A percentile compares a stretch with the other conserved stretches of the same genome.
Evolutionary conservation across 164 flowering plant species (phyloP).

Genomic region (Houttuynia cordata): DNA sequence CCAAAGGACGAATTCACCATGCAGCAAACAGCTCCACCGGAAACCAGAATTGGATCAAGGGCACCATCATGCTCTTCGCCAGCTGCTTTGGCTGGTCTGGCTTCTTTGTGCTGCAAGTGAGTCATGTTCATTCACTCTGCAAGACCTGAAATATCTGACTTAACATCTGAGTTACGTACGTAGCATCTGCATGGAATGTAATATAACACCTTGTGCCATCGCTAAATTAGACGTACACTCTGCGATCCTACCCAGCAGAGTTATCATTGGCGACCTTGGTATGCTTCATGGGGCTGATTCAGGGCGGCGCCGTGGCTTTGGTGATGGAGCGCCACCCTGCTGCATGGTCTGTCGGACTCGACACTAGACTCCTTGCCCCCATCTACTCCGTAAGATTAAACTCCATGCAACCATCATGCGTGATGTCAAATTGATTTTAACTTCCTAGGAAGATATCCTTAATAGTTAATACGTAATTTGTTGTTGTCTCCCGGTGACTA

Average conservation of each 20-base stretch:
- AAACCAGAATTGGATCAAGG: constrained; percentile 36
- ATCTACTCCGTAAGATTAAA: constrained; percentile 54
- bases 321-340: constrained; percentile 44
- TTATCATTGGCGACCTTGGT: constrained; percentile 57
- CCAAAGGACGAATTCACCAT: constrained; percentile 14
- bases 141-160: not conserved
- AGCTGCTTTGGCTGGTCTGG: constrained; percentile 54
- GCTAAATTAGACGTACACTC: constrained; percentile 47
- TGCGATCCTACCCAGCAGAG: constrained; percentile 73
- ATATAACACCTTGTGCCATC: too few species aligned
- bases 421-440: too few species aligned
- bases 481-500: not conserved
- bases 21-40: constrained; percentile 4
- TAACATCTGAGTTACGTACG: not conserved
- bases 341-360: constrained; percentile 74
- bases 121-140: not conserved
- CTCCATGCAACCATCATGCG: not conserved
- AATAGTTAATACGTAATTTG: too few species aligned
- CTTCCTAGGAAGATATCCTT: too few species aligned
- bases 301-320: constrained; percentile 45
- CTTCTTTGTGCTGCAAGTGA: constrained; percentile 76
- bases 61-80: constrained; percentile 53
- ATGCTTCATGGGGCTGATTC: constrained; percentile 57
- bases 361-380: constrained; percentile 67
- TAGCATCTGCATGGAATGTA: too few species aligned